Conservation (phyloP, 257 asterid genomes). For the Plectranthus barbatus region DNA sequence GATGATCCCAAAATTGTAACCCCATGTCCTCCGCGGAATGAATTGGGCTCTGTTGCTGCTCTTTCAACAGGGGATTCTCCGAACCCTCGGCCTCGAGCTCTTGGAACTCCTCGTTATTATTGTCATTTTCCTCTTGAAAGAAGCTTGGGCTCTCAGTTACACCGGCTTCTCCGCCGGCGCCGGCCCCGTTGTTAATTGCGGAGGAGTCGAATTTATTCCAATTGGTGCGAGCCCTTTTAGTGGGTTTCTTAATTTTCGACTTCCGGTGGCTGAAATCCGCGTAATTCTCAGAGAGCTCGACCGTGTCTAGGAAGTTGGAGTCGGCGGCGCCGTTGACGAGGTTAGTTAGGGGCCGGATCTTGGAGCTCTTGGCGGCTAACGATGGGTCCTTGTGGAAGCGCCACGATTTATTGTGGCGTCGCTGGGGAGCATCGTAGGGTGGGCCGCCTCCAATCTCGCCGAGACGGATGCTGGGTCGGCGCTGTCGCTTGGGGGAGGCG, state of each 20-base stretch:
- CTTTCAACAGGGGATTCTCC: slow-evolving; percentile 45
- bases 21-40: slow-evolving; percentile 74
- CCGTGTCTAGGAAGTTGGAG: slow-evolving; percentile 34
- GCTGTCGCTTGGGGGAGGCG: slow-evolving; percentile 76
- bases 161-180: slow-evolving; percentile 16
- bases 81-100: slow-evolving; percentile 62
- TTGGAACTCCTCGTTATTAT: slow-evolving; percentile 41
- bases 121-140: slow-evolving; percentile 37
- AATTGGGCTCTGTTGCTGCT: slow-evolving; percentile 58
- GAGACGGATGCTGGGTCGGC: slow-evolving; percentile 94
- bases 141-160: slow-evolving; percentile 28
- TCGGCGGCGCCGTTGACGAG: slow-evolving; percentile 53
- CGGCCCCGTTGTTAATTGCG: slow-evolving; percentile 21
- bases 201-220: slow-evolving; percentile 60
- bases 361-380: slow-evolving; percentile 64
- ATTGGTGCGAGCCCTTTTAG: slow-evolving; percentile 68
- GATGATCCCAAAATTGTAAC: slow-evolving; percentile 72
- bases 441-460: slow-evolving; percentile 95
- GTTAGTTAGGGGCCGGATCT: slow-evolving; percentile 86
- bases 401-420: slow-evolving; percentile 60
- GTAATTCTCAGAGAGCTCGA: slow-evolving; percentile 25
- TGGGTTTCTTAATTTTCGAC: slow-evolving; percentile 57
- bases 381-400: slow-evolving; percentile 77
- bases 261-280: slow-evolving; percentile 43
- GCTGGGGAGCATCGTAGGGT: slow-evolving; percentile 48